Evolutionary conservation across 1,284 basidiomycete species (phyloP), one percentile per base, ranked within the genome.

Genomic region (Leccinum angustisporum): DNA sequence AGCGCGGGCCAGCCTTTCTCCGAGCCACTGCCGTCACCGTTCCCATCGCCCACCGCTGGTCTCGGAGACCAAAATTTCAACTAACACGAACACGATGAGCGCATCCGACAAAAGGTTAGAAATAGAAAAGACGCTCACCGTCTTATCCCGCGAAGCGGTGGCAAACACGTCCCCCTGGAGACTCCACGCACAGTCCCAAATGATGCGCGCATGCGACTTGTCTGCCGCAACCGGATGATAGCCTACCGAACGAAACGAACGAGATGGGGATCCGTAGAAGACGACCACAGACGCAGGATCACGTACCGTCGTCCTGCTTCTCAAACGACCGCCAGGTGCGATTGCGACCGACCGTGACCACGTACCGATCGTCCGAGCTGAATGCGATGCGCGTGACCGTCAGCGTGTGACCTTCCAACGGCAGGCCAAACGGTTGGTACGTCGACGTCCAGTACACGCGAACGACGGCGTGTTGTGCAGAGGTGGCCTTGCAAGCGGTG

Each of bases 101-200:
- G 16, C 58, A 27, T 21, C 27, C 4, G 34, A 30, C 11, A n/a
- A 16, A n/a, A n/a, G n/a, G 3, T 33, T 14, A 52, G 13, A 31
- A 3, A 25, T 25, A 9, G 16, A 43, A 21, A 4, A 14, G 3
- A 50, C 10, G 38, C 30, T 63, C 65, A 94, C 95, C n/a, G 90
- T 94, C 79, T 97, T 98, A 76, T 99, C 97, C 53, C 97, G 84
- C 5, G 95, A 96, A 1, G 94, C 96, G 1, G 97, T 99, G 2
- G 87, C 95, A 73, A 99, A 99, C 6, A 88, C 69, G 62, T 87
- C 82, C 5, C 86, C 86, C 67, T 91, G 87, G 2, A 74, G 70
- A 1, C 88, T 81, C 94, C 95, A 99, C 25, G 87, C 85, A 69
- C 90, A 92, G 74, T 99, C 97, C 93, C 97, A 97, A 46, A 99